Evolutionary conservation across 495 filamentous ascomycete genomes (phyloP).

Genomic region (Cryomyces minteri): DNA sequence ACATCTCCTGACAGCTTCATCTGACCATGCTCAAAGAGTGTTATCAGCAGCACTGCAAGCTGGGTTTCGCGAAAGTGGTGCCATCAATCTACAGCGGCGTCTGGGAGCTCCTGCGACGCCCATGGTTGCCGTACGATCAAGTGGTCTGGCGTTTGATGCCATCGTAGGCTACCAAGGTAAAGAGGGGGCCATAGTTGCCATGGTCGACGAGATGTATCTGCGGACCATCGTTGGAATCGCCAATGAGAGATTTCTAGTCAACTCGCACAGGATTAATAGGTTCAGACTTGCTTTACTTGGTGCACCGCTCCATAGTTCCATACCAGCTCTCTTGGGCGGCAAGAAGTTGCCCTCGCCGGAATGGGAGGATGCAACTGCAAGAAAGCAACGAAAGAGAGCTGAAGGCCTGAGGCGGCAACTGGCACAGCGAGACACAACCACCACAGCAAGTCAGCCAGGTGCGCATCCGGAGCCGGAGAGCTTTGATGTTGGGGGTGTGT

Average conservation of each 20-base stretch:
- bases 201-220: constrained; percentile 37
- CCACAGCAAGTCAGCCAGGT: too few relatives aligned
- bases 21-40: constrained; percentile 49
- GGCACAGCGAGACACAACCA: too few relatives aligned
- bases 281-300: constrained; percentile 12
- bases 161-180: constrained; percentile 43
- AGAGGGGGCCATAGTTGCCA: constrained; percentile 13
- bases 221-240: constrained; percentile 43
- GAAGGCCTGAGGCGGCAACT: background rate
- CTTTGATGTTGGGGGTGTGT: too few relatives aligned
- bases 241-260: constrained; percentile 61
- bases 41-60: constrained; percentile 56
- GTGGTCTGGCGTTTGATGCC: constrained; percentile 61
- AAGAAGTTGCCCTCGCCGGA: constrained; percentile 12
- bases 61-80: constrained; percentile 84
- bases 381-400: background rate
- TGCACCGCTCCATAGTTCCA: background rate
- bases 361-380: constrained; percentile 28
- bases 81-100: constrained; percentile 30
- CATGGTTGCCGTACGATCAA: constrained; percentile 69
- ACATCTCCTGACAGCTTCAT: constrained; percentile 61
- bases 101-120: constrained; percentile 21
- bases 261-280: constrained; percentile 46
- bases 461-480: too few relatives aligned
- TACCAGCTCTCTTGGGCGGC: background rate